A percentile compares a stretch with the other conserved stretches of the same genome.
phyloP scores from a whole-genome alignment of 1,284 basidiomycete genomes.

The Rhodotorula sp. region DNA sequence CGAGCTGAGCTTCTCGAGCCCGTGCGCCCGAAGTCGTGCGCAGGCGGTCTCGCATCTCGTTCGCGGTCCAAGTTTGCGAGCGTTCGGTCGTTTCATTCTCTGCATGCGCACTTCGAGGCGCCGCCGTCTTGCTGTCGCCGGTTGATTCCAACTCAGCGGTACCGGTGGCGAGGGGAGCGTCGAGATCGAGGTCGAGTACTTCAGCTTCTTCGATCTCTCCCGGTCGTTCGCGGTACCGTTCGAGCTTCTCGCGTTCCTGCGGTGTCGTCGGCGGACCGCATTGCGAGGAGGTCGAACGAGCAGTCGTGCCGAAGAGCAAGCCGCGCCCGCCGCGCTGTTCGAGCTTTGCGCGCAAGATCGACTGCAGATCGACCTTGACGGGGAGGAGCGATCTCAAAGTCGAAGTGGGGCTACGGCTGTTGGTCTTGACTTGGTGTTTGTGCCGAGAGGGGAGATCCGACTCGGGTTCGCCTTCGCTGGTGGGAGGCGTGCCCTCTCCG shows the following conservation, averaged over 20 bases:
- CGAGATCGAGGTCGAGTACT: slow-evolving; percentile 1
- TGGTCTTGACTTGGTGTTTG: neutral
- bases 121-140: too few species aligned
- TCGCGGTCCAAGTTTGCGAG: slow-evolving; percentile 49
- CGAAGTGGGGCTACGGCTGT: too few species aligned
- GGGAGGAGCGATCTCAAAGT: too few species aligned
- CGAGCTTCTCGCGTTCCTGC: slow-evolving; percentile 13
- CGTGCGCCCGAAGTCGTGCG: slow-evolving; percentile 24
- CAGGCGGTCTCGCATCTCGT: slow-evolving; percentile 57
- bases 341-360: slow-evolving; percentile 36
- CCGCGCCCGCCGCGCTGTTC: slow-evolving; percentile 24
- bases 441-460: neutral
- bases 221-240: slow-evolving; percentile 51
- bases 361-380: slow-evolving; percentile 60
- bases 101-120: neutral
- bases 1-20: slow-evolving; percentile 11
- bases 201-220: neutral
- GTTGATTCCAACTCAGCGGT: neutral
- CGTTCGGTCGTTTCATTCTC: slow-evolving; percentile 63
- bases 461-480: slow-evolving; percentile 58
- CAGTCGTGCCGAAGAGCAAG: neutral
- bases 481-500: slow-evolving; percentile 40
- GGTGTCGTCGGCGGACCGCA: slow-evolving; percentile 37
- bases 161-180: slow-evolving; percentile 31
- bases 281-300: slow-evolving; percentile 62